Percentiles rank a stretch among this genome's conserved stretches.
phyloP scores from a whole-genome alignment of 768 basidiomycete species.

The Clathrus columnatus region DNA sequence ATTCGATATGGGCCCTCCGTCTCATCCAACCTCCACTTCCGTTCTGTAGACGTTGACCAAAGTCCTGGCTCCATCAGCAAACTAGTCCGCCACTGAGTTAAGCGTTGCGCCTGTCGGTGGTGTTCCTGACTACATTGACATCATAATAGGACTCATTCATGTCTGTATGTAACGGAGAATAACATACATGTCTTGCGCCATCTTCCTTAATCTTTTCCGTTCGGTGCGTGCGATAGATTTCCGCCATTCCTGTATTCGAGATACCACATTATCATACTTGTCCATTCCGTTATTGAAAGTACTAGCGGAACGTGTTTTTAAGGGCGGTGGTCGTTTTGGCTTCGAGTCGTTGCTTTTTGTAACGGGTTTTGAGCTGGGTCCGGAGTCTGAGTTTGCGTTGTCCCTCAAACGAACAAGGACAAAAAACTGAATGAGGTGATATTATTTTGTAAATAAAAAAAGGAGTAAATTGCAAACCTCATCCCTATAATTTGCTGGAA shows the following conservation, averaged over 20 bases:
- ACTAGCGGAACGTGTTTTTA: slow-evolving; percentile 41
- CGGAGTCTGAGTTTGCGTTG: slow-evolving; percentile 37
- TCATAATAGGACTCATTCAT: not conserved
- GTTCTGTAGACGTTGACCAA: slow-evolving; percentile 54
- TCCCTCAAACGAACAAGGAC: slow-evolving; percentile 1
- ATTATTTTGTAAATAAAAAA: not conserved
- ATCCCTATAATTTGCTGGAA: slow-evolving; percentile 58
- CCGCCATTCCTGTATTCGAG: slow-evolving; percentile 65
- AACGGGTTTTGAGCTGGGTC: slow-evolving; percentile 15
- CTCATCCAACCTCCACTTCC: slow-evolving; percentile 76
- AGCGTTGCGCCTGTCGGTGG: slow-evolving; percentile 46
- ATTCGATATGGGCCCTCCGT: slow-evolving; percentile 87
- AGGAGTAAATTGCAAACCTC: slow-evolving; percentile 39
- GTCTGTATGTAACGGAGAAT: not conserved
- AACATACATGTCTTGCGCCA: slow-evolving; percentile 61
- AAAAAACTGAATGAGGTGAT: slow-evolving; percentile 4
- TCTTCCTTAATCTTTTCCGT: slow-evolving; percentile 62
- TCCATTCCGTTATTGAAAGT: slow-evolving; percentile 23
- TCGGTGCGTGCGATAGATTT: slow-evolving; percentile 60
- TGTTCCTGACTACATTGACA: slow-evolving; percentile 56
- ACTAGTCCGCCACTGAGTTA: slow-evolving; percentile 41
- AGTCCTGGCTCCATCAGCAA: slow-evolving; percentile 72
- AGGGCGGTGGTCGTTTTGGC: slow-evolving; percentile 36
- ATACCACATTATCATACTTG: slow-evolving; percentile 44
- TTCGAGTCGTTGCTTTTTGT: not conserved